A percentile compares a stretch with the other conserved stretches of the same genome.
phyloP scores from a whole-genome alignment of 2,329 filamentous ascomycete genomes.

The Periconia digitata region DNA sequence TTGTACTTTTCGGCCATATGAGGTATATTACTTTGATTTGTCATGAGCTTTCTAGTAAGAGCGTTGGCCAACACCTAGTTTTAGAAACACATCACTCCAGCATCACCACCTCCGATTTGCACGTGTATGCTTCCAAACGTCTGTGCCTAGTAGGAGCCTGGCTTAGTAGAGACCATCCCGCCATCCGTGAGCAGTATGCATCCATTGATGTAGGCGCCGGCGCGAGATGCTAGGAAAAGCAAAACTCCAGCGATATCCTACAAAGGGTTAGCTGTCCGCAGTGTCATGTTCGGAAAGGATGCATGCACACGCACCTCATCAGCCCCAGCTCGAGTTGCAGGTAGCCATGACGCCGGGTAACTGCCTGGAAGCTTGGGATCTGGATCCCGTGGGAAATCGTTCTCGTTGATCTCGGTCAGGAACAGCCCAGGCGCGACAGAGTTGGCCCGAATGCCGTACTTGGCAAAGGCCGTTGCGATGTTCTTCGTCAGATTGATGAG shows the following conservation, averaged over 20 bases:
- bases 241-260: slow-evolving; percentile 3
- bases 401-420: slow-evolving; percentile 32
- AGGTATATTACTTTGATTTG: too few species aligned
- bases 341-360: slow-evolving; percentile 4
- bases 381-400: slow-evolving; percentile 2
- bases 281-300: background rate
- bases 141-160: slow-evolving; percentile 1
- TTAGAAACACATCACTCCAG: too few species aligned
- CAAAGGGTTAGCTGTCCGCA: background rate
- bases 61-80: too few species aligned
- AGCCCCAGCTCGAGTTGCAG: slow-evolving; percentile 2
- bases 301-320: slow-evolving; percentile 2
- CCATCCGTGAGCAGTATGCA: slow-evolving; percentile 1
- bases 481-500: slow-evolving; percentile 51
- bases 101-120: too few species aligned
- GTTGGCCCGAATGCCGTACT: slow-evolving; percentile 50
- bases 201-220: background rate
- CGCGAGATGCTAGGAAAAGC: slow-evolving; percentile 2
- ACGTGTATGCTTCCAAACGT: too few species aligned
- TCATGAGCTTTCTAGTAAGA: too few species aligned
- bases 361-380: slow-evolving; percentile 4
- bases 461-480: slow-evolving; percentile 44
- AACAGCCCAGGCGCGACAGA: slow-evolving; percentile 48
- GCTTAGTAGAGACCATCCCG: slow-evolving; percentile 3
- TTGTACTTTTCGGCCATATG: too few species aligned